Base-by-base conservation (phyloP, 1,284 basidiomycete genomes). In the Sporisorium scitamineum region DNA sequence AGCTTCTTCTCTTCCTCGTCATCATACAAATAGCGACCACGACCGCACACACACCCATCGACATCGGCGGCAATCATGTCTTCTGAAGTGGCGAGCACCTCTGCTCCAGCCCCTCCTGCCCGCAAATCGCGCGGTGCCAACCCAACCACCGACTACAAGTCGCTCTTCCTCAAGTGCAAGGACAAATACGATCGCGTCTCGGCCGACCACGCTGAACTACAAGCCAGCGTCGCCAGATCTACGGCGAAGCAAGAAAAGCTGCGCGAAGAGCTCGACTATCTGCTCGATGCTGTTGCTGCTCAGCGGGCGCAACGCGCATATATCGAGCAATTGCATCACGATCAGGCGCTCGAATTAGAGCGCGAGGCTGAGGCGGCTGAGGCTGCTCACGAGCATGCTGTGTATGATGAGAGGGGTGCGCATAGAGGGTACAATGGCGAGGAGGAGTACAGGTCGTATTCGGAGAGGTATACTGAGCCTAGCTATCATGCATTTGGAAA, bases 101-200 rank as follows among this genome's bases (percentile, higher is more conserved):
- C 71, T 1, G 41, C 34, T 16, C 26, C 61, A 7, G 47, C 62
- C 26, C 48, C 54, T 2, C 9, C 58, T 7, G 24, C 62, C 5
- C 60, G 57, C 53, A 66, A 62, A 34, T 52, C 59, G 32, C 68
- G 73, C 24, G 74, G 74, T n/a, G 69, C 70, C 51, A 77, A 77
- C 48, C 75, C 75, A 2, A 59, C 59, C 52, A 55, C 66, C 32
- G 67, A 77, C 61, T 77, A 77, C 66, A 77, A 77, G 44, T 59
- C 68, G 32, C 70, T 69, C 59, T 77, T 73, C 56, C 70, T 69
- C 61, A 77, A 73, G 57, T 73, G 55, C 75, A 77, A 77, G 55
- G 75, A 77, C 61, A 77, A 77, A 60, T 77, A 59, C 67, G 70
- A 77, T 41, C 70, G 75, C 44, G 75, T 73, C 61, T 70, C 70